These are phyloP conservation scores for Neurospora sp. DNA, from an alignment of 495 filamentous ascomycete genomes.

Conservation along the genomic window DNA sequence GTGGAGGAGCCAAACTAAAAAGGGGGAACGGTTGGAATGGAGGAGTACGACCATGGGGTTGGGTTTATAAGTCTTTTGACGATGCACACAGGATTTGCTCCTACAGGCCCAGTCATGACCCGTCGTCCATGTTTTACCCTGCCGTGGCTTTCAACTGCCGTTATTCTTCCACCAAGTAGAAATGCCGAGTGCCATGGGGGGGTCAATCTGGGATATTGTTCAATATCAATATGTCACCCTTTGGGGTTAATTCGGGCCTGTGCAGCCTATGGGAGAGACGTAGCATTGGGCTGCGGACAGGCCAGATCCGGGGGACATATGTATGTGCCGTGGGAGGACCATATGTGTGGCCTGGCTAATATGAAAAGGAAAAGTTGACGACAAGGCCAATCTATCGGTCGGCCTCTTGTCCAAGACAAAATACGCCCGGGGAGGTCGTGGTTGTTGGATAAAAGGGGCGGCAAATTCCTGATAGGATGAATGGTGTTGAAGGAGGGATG, in stretches of 20 bases:
- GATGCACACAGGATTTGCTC: background rate
- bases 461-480: background rate
- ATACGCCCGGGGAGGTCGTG: background rate
- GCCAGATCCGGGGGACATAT: background rate
- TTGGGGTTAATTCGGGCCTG: background rate
- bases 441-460: background rate
- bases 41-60: background rate
- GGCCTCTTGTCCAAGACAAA: too few relatives aligned
- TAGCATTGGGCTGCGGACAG: background rate
- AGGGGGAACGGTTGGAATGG: background rate
- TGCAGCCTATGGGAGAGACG: background rate
- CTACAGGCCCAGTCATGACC: too few relatives aligned
- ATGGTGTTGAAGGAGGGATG: background rate
- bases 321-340: background rate
- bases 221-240: conserved; percentile 4
- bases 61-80: background rate
- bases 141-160: conserved; percentile 2
- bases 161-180: background rate
- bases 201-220: background rate
- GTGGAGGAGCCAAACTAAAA: background rate
- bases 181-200: conserved; percentile 7
- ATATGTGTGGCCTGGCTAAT: background rate
- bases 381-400: background rate
- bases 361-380: background rate
- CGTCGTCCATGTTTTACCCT: background rate